Base-by-base conservation (phyloP, 1,284 basidiomycete species). In the Cystobasidiaceae sp. region DNA sequence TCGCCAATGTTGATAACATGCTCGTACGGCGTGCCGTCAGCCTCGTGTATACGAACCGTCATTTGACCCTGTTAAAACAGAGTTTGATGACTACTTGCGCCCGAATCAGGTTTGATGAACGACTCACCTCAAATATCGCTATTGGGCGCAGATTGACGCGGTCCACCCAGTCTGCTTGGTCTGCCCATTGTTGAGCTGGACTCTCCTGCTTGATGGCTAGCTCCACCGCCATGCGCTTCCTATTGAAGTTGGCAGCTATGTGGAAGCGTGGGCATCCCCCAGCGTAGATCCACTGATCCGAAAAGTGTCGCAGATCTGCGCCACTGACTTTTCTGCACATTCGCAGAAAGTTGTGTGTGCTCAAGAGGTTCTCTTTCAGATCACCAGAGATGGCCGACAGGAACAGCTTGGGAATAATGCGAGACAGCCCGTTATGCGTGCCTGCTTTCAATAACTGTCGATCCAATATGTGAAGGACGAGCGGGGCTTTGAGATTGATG, bases 41-140 rank as follows among this genome's bases (percentile, higher is more conserved):
- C 93, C 80, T 99, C 96, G 76, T 98, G 93, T 64, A 98, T 97
- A 19, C 96, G 90, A 57, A 98, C 89, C 17, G 96, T 97, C 88
- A 98, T 91, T 80, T 93, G 91, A 15, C 93, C 94, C 54, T 56
- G 8, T 13, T 5, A 2, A 32, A 13, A 30, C 83, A 91, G 74
- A 57, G 75, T 74, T 62, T 66, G 52, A 69, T 46, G 46, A 28
- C 21, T 17, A 30, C 13, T 3, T 25, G 2, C 30, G 37, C 32
- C n/a, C 51, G 11, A 60, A 23, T 58, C 13, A n/a, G 23, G 23
- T 13, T 17, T 39, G 65, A n/a, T 55, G 34, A 41, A 23, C 28
- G 23, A 71, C 67, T 33, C 67, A 86, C 88, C 79, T 96, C 92
- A 70, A 97, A 97, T 73, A 89, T 86, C 5, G 84, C 80, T 0